Evolutionary conservation across 257 asterid genomes (phyloP).

Genomic region (Primulina eburnea): DNA sequence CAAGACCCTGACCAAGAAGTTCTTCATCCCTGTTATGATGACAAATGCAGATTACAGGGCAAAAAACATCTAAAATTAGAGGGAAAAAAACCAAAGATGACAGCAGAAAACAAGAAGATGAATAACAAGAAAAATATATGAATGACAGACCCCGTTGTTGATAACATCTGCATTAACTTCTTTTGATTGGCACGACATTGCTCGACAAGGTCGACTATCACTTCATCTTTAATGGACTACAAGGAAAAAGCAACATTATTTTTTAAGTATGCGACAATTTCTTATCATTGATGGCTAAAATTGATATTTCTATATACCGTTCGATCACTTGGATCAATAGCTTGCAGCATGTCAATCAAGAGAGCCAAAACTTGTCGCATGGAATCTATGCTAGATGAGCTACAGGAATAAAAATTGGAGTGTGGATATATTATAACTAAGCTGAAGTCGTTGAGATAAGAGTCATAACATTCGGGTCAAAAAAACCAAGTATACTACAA

Average conservation of each 20-base stretch:
- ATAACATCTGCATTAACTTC: conserved; percentile 73
- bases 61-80: neutral
- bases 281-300: conserved; percentile 2
- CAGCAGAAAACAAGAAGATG: neutral
- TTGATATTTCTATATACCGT: conserved; percentile 37
- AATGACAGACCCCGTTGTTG: conserved; percentile 52
- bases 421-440: neutral
- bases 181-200: conserved; percentile 75
- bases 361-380: conserved; percentile 71
- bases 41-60: neutral
- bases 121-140: neutral
- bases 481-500: neutral
- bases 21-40: conserved; percentile 66
- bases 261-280: conserved; percentile 5
- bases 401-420: conserved; percentile 22
- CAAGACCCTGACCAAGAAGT: conserved; percentile 84
- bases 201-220: conserved; percentile 76
- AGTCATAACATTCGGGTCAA: neutral
- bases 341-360: conserved; percentile 80
- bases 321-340: conserved; percentile 57
- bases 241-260: conserved; percentile 14
- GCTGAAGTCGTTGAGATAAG: neutral
- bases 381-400: conserved; percentile 53
- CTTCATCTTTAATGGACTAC: conserved; percentile 72
- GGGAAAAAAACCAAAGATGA: neutral